Evolutionary conservation across 129 eudicot genomes (phyloP), one percentile per base, ranked within the genome.

Genomic region (Glebionis coronaria): DNA sequence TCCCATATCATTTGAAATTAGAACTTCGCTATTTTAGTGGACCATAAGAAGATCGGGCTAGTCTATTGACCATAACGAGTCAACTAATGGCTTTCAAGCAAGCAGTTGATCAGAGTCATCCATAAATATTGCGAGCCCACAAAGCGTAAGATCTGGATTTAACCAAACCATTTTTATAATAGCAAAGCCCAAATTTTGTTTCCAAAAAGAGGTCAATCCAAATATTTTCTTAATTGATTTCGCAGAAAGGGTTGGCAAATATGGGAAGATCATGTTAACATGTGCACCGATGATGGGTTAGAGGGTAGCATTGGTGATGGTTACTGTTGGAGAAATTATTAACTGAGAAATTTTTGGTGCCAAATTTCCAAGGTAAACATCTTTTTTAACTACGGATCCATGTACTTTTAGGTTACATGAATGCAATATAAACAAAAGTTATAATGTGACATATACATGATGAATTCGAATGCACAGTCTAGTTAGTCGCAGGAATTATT

Each of bases 311-410:
- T 63, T 27, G 90, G 88, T 46, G 25, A 23, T 23, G 25, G 25
- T 0, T 23, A 23, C 25, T 0, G 25, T 23, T 23, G 25, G 25
- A 23, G 97, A 91, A 91, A 91, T 75, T 91, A 91, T 42, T 94
- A 96, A 28, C 97, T 88, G 75, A 91, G 96, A 88, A 74, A 91
- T 91, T 67, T 66, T 88, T 44, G 97, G 97, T 25, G 86, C 96
- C 5, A 83, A 76, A 67, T 72, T 85, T 78, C 97, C 97, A n/a
- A 73, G 46, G 52, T 59, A 3, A 44, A 44, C 53, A 10, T 13
- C 50, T 2, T 44, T 44, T 44, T 1, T 5, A 44, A 8, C n/a
- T 44, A 44, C 10, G 13, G 10, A 5, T 44, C 25, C 25, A 4
- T 44, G 10, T 44, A 1, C 13, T 44, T 44, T 44, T 3, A 6